Evolutionary conservation across 2,329 filamentous ascomycete species (phyloP).

Genomic region (Mollisiaceae sp.): DNA sequence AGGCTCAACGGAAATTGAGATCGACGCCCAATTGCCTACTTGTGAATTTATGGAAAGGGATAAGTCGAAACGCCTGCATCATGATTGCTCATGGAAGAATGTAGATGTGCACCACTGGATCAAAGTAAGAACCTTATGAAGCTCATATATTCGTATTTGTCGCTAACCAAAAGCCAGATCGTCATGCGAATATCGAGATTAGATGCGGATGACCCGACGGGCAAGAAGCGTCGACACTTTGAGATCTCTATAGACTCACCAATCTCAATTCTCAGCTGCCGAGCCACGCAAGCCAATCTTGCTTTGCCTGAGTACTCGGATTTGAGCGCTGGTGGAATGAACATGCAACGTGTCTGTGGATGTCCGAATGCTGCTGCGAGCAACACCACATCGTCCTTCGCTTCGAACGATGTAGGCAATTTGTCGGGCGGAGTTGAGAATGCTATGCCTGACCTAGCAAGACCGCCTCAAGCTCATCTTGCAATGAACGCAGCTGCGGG

Average conservation of each 20-base stretch:
- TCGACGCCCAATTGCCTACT: slow-evolving; percentile 74
- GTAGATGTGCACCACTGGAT: slow-evolving; percentile 81
- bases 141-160: not conserved
- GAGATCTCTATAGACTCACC: slow-evolving; percentile 81
- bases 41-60: slow-evolving; percentile 71
- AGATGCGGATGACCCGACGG: slow-evolving; percentile 63
- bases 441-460: slow-evolving; percentile 41
- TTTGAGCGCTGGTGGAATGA: slow-evolving; percentile 49
- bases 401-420: slow-evolving; percentile 36
- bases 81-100: slow-evolving; percentile 75
- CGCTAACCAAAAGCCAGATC: slow-evolving; percentile 55
- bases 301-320: slow-evolving; percentile 71
- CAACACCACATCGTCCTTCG: slow-evolving; percentile 42
- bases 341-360: slow-evolving; percentile 58
- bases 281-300: slow-evolving; percentile 72
- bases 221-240: slow-evolving; percentile 69
- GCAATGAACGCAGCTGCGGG: slow-evolving; percentile 30
- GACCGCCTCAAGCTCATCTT: slow-evolving; percentile 55
- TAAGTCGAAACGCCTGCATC: slow-evolving; percentile 64
- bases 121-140: slow-evolving; percentile 57
- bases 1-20: slow-evolving; percentile 76
- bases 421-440: slow-evolving; percentile 1
- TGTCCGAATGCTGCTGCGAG: slow-evolving; percentile 62
- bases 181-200: slow-evolving; percentile 75
- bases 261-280: slow-evolving; percentile 76